These are phyloP conservation scores for Kluyveromyces lactis DNA, from an alignment of 805 yeast genomes.

Conservation along the genomic window DNA sequence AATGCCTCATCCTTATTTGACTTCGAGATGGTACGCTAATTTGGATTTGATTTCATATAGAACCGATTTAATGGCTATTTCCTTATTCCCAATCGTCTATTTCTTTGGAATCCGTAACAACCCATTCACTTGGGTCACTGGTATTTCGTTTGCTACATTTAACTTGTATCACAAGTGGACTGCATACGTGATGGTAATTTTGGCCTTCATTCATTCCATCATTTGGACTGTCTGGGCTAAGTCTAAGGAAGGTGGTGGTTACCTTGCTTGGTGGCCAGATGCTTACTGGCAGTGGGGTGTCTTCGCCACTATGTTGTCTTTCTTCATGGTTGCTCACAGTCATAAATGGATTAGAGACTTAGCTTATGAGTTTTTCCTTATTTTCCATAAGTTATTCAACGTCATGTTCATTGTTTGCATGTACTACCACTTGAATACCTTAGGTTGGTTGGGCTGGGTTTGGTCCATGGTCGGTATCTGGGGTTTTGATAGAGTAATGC, in stretches of 20 bases:
- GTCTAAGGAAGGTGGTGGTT: constrained; percentile 34
- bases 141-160: constrained; percentile 54
- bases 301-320: constrained; percentile 37
- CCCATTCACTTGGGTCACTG: constrained; percentile 51
- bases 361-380: constrained; percentile 52
- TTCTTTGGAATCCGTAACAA: constrained; percentile 71
- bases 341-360: constrained; percentile 41
- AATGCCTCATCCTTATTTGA: constrained; percentile 33
- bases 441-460: constrained; percentile 47
- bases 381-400: constrained; percentile 51
- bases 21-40: constrained; percentile 27
- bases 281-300: constrained; percentile 42
- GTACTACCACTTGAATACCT: constrained; percentile 48
- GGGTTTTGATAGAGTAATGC: constrained; percentile 42
- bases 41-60: constrained; percentile 43
- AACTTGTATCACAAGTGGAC: constrained; percentile 59
- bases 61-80: constrained; percentile 41
- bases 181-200: constrained; percentile 42
- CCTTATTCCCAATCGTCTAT: constrained; percentile 48
- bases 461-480: constrained; percentile 39
- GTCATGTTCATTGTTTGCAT: constrained; percentile 43
- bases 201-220: constrained; percentile 47
- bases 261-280: constrained; percentile 35
- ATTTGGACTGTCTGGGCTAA: constrained; percentile 42
- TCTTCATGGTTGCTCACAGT: constrained; percentile 41